Percentiles rank a stretch among this genome's conserved stretches.
These are phyloP conservation scores for Botrytis paeoniae DNA, from an alignment of 2,329 filamentous ascomycete species.

Conservation along the genomic window DNA sequence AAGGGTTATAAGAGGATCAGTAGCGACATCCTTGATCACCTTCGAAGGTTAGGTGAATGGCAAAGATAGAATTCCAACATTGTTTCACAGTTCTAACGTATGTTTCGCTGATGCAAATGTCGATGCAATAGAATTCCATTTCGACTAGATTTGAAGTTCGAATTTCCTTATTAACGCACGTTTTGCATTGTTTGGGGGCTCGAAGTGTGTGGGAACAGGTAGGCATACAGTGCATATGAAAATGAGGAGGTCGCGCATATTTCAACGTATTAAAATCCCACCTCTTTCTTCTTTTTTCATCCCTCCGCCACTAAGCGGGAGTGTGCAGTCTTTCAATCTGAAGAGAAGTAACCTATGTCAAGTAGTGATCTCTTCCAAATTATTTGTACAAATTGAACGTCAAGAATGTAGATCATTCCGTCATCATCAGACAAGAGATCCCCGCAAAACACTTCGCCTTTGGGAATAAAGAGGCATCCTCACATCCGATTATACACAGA, in stretches of 20 bases:
- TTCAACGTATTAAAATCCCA: neutral
- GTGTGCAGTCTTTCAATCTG: neutral
- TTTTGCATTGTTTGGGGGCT: neutral
- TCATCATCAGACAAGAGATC: neutral
- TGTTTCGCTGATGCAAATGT: neutral
- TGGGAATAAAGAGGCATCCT: neutral
- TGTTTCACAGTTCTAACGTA: neutral
- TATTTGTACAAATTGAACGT: neutral
- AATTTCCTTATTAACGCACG: rapidly evolving
- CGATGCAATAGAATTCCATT: neutral
- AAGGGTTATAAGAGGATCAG: slow-evolving; percentile 20
- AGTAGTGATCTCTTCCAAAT: neutral
- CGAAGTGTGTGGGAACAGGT: too few species aligned
- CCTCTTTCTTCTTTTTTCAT: neutral
- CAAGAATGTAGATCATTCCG: neutral
- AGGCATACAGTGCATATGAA: neutral
- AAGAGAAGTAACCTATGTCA: neutral
- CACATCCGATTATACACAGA: neutral
- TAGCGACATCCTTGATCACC: rapidly evolving
- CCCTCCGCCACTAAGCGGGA: neutral
- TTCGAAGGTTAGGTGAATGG: neutral
- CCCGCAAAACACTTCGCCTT: neutral
- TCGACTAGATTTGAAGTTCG: neutral
- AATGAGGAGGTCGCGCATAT: neutral
- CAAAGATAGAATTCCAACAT: neutral